phyloP scores from a whole-genome alignment of 2,329 filamentous ascomycete genomes.

The Chaetomium strumarium region DNA sequence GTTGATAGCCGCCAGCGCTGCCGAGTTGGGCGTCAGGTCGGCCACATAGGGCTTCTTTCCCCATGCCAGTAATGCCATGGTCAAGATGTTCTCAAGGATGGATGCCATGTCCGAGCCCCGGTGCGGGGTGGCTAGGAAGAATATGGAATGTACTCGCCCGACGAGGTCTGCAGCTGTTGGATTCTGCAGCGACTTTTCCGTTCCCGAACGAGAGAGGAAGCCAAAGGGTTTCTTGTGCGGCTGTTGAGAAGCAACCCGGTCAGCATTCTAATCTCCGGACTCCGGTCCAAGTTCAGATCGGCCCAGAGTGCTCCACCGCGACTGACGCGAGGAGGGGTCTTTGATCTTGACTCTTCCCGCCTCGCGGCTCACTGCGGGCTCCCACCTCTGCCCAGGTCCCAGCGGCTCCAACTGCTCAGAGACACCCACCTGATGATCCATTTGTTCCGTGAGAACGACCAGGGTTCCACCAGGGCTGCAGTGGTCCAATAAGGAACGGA shows the following conservation, averaged over 20 bases:
- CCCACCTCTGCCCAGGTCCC: too few relatives aligned
- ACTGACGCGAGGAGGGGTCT: too few relatives aligned
- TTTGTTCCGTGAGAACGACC: too few relatives aligned
- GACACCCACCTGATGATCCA: too few relatives aligned
- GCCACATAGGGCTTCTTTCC: conserved; percentile 33
- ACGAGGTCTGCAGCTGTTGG: conserved; percentile 27
- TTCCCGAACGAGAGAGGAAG: not conserved
- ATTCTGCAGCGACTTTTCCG: conserved; percentile 11
- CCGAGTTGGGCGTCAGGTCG: conserved; percentile 34
- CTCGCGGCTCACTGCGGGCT: too few relatives aligned
- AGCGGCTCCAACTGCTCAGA: too few relatives aligned
- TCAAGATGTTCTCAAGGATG: conserved; percentile 33
- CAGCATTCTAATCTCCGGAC: too few relatives aligned
- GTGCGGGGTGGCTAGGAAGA: conserved; percentile 39
- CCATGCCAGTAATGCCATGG: conserved; percentile 20
- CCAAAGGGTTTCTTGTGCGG: not conserved
- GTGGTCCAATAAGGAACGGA: too few relatives aligned
- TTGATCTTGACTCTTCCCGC: too few relatives aligned
- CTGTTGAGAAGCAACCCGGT: not conserved
- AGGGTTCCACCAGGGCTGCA: too few relatives aligned
- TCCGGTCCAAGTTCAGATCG: too few relatives aligned
- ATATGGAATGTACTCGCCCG: conserved; percentile 29
- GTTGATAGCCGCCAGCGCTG: conserved; percentile 36
- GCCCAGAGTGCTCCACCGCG: too few relatives aligned
- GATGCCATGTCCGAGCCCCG: conserved; percentile 35